Evolutionary conservation across 495 filamentous ascomycete species (phyloP), one percentile per base, ranked within the genome.

Genomic region (Clohesyomyces aquaticus): DNA sequence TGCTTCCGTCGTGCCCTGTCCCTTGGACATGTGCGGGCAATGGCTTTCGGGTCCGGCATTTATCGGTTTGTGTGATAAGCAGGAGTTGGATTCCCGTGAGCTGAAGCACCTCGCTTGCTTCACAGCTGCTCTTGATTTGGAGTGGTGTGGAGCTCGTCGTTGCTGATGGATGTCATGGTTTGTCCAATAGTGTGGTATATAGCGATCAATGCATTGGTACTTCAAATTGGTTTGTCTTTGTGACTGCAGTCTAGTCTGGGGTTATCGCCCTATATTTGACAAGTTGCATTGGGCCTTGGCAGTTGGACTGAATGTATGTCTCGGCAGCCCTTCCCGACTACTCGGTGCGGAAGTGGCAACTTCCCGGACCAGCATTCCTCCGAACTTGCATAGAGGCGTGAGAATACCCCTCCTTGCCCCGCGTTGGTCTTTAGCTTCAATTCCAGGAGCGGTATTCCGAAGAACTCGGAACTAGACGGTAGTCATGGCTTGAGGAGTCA

Each of bases 401-500:
- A 38, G 6, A 38, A 28, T 27, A 12, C 55, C 55, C 59, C 48
- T 62, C 50, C 12, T 46, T 49, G 45, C 60, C 52, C 60, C 50
- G 41, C 52, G 6, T 6, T 38, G 32, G 32, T 38, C 6, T 14
- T 14, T 6, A 38, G 14, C 32, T 6, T 6, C 32, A 38, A 38
- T 38, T 25, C 60, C 41, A n/a, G 48, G 55, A 48, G 51, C 18
- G 41, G 51, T 50, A 56, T 56, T 28, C 59, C 49, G 58, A 41
- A 61, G 47, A 16, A 16, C 12, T 11, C n/a, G n/a, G n/a, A n/a
- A 12, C 19, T 27, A 26, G 29, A 25, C 21, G 43, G 4, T 53
- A 29, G 50, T 35, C 50, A 38, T 38, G 14, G 28, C 47, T 21
- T 55, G 35, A 1, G n/a, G 23, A 45, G 32, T 16, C 22, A 23